Evolutionary conservation across 768 basidiomycete species (phyloP), one percentile per base, ranked within the genome.

Genomic region (Leucocoprinus sp.): DNA sequence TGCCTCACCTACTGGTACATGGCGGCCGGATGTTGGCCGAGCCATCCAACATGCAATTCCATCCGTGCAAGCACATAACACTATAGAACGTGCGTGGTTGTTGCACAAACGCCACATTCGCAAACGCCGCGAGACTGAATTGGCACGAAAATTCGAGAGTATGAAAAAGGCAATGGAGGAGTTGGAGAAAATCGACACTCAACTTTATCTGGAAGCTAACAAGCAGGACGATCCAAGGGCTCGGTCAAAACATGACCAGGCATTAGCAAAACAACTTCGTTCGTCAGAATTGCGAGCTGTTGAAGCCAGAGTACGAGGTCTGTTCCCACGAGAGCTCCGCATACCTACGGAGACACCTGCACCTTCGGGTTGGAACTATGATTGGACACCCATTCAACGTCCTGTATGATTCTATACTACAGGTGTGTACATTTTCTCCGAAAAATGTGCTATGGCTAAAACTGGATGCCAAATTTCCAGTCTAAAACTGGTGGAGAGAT

Each of bases 51-150:
- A 74, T 43, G 88, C 88, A n/a, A 84, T 96, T 42, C 89, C 90
- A 9, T 89, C 88, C 2, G 76, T 72, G 4, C 91, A 95, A 61
- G 91, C 88, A 0, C 90, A 96, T 65, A 77, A 91, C 51, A 96
- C 91, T 2, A 92, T 96, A 43, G 84, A 90, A 52, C 79, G 93
- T 24, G 93, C 93, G 3, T 97, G 87, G 86, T 67, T 82, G 42
- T 72, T 97, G 8, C 80, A 90, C 64, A 73, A 77, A 52, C 76
- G 93, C 23, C 82, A 87, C 56, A 49, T 81, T 29, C 78, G 93
- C 33, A 78, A 84, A 57, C 68, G 72, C 50, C 73, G 85, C 36
- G 75, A 81, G 22, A 77, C 70, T 27, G 85, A 90, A 57, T 59
- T 88, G 50, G 66, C 69, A 47, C 74, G 81, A 63, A 93, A 93